Base-by-base conservation (phyloP, 768 basidiomycete genomes). In the Stropharia rugosoannulata region DNA sequence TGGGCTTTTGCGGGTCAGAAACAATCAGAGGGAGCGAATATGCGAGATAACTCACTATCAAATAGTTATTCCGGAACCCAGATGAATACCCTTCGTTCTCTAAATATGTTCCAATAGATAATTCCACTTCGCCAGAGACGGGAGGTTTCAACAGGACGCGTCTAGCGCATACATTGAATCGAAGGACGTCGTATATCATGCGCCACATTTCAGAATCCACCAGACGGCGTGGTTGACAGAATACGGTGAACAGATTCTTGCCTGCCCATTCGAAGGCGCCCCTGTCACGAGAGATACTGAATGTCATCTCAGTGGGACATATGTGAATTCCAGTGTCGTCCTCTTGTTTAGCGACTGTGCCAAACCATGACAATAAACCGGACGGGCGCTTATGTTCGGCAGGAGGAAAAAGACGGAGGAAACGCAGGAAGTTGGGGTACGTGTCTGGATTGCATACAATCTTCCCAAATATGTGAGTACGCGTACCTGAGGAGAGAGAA, bases 221-320 rank as follows among this genome's bases (percentile, higher is more conserved):
- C 35, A 90, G 57, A 19, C 88, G 82, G 42, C 69, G 71, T 3
- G 78, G 72, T 67, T 90, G 89, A 63, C 85, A 86, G 66, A 92
- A 92, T 0, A 92, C 73, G 0, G 82, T 80, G 7, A 73, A 64
- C 0, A 83, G 73, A 45, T 80, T 83, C 60, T 82, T 80, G 29
- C 89, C 88, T 2, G 89, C 87, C 88, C 90, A 92, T 67, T 92
- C 89, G 61, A 89, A 89, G 1, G 62, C 67, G 0, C 89, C 90
- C 18, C 66, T 56, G 66, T 91, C 87, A 46, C 89, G 77, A 3
- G 89, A 87, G 38, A 93, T 82, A 60, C 83, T 81, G 69, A 92
- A 91, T 0, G 89, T 86, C 89, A 91, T 92, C 53, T 85, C 82
- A 0, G 88, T 89, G 3, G 79, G 76, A 40, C 82, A 61, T 29